A percentile compares a stretch with the other conserved stretches of the same genome.
These are phyloP conservation scores for Fraxinus albicans DNA, from an alignment of 305 asterid genomes.

Conservation along the genomic window DNA sequence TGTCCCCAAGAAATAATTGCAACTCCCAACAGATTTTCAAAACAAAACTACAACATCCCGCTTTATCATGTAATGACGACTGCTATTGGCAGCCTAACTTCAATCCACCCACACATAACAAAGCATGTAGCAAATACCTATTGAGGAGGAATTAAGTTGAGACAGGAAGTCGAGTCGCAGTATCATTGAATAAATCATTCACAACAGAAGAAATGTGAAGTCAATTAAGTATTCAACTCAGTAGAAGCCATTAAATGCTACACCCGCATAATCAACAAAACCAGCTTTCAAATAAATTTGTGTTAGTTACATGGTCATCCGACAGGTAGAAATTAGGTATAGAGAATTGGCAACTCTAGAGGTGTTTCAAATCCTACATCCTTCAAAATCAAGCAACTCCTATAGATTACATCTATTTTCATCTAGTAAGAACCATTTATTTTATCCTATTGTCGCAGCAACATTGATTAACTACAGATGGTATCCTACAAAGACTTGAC, in stretches of 20 bases:
- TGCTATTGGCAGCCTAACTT: neutral
- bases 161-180: neutral
- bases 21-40: neutral
- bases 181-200: neutral
- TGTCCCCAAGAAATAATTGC: neutral
- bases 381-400: conserved; percentile 2
- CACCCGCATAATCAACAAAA: neutral
- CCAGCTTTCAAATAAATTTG: neutral
- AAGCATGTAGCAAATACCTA: neutral
- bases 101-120: neutral
- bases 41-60: neutral
- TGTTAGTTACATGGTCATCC: neutral
- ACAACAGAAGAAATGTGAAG: neutral
- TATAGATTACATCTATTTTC: neutral
- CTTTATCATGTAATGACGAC: neutral
- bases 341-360: neutral
- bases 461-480: neutral
- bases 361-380: neutral
- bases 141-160: neutral
- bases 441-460: neutral
- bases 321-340: neutral
- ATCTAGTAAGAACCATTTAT: neutral
- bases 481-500: neutral
- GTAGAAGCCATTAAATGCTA: neutral
- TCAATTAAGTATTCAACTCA: neutral